Evolutionary conservation across 2,329 filamentous ascomycete species (phyloP).

Genomic region (Beauveria bassiana): DNA sequence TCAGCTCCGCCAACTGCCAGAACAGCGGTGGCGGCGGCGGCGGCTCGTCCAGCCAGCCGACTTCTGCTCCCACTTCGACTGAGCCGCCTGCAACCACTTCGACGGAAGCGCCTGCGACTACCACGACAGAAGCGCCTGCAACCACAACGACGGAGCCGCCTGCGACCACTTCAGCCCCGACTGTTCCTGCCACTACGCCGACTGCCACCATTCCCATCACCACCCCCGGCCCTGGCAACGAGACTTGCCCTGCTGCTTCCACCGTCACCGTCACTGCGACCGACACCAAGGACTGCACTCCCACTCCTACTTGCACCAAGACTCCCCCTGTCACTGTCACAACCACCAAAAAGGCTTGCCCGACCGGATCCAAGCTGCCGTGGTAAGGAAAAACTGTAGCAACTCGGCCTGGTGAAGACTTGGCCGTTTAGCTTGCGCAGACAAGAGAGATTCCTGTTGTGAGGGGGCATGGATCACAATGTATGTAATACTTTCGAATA

Average conservation of each 20-base stretch:
- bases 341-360: slow-evolving; percentile 8
- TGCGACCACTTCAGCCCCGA: neutral
- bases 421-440: neutral
- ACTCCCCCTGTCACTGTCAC: slow-evolving; percentile 4
- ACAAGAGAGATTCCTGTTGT: neutral
- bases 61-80: neutral
- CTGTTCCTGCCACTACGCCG: neutral
- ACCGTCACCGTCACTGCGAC: slow-evolving; percentile 9
- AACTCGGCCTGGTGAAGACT: too few relatives aligned
- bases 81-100: neutral
- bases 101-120: neutral
- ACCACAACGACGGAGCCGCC: slow-evolving; percentile 4
- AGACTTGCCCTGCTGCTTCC: slow-evolving; percentile 8
- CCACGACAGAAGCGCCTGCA: neutral
- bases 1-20: slow-evolving; percentile 24
- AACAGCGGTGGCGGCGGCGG: slow-evolving; percentile 12
- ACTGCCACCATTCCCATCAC: neutral
- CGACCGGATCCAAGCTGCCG: slow-evolving; percentile 10
- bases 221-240: slow-evolving; percentile 6
- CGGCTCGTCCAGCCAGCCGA: neutral
- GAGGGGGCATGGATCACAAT: neutral
- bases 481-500: neutral
- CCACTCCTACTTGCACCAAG: slow-evolving; percentile 9
- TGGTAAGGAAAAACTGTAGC: neutral
- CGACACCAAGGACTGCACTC: slow-evolving; percentile 7